phyloP scores from a whole-genome alignment of 805 yeast species.

The Ogataea thermomethanolica region DNA sequence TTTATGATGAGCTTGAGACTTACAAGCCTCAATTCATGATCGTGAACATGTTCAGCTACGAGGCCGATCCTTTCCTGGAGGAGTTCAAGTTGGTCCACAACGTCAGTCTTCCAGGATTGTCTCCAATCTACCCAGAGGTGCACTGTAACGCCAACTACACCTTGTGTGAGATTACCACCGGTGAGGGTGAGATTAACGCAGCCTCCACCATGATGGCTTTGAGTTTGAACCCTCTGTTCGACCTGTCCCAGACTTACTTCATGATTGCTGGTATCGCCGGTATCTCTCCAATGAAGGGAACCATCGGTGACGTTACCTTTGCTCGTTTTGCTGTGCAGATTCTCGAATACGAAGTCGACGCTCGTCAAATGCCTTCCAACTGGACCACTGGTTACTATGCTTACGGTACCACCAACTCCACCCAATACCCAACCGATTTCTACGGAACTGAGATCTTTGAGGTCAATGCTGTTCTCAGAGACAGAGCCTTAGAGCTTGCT shows the following conservation, averaged over 20 bases:
- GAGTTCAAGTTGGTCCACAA: conserved; percentile 47
- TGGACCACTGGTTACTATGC: conserved; percentile 63
- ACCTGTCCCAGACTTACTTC: conserved; percentile 58
- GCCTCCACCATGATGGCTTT: conserved; percentile 57
- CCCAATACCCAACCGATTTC: conserved; percentile 48
- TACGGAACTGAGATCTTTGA: conserved; percentile 68
- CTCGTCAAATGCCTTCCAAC: conserved; percentile 45
- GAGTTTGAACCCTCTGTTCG: conserved; percentile 50
- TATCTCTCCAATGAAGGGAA: conserved; percentile 51
- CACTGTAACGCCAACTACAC: conserved; percentile 52
- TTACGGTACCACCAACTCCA: conserved; percentile 48
- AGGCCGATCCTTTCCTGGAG: conserved; percentile 50
- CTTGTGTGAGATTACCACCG: conserved; percentile 61
- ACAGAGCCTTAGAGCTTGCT: conserved; percentile 55
- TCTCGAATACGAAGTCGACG: conserved; percentile 55
- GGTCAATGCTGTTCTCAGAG: conserved; percentile 54
- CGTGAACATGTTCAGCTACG: conserved; percentile 53
- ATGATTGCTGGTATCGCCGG: conserved; percentile 66
- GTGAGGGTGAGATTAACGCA: conserved; percentile 68
- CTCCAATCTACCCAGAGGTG: conserved; percentile 54
- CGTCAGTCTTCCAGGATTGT: conserved; percentile 62
- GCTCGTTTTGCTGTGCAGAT: conserved; percentile 61
- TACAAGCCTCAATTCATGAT: conserved; percentile 53
- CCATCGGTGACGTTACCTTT: conserved; percentile 59
- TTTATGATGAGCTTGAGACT: conserved; percentile 23